Evolutionary conservation across 2,329 filamentous ascomycete genomes (phyloP), one percentile per base, ranked within the genome.

Genomic region (Pleoardoris graminearum): DNA sequence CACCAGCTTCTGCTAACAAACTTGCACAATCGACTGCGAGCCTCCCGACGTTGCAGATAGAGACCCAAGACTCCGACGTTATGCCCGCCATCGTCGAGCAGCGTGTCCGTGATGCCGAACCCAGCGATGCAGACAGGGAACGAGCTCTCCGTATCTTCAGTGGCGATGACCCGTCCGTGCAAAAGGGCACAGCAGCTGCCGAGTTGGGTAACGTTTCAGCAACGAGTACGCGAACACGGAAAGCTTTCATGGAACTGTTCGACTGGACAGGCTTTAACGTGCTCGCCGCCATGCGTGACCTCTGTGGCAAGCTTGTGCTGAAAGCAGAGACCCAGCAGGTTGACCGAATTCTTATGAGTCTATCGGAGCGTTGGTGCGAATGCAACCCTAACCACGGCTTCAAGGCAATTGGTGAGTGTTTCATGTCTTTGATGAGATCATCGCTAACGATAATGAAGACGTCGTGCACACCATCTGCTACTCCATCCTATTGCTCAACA

Each of bases 381-480:
- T 97, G 92, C 79, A 99, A 99, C 69, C 85, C 89, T 0, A 88
- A 86, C 37, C 91, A 99, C 73, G 92, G 93, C 12, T 99, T 97
- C 80, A 97, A 94, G 74, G 85, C 88, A 50, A 85, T 81, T 61
- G 90, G 90, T 92, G 80, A 76, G 85, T 73, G n/a, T 27, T 54
- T 39, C 17, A 50, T 3, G n/a, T 6, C 14, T 19, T 19, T 19
- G 30, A 23, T 42, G 17, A 39, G 16, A 39, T 30, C 46, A 49
- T 27, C 42, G 58, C 75, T 77, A 63, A 80, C 58, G 29, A 38
- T 8, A 5, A 19, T 27, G 7, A 66, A 89, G 93, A 97, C 76
- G 89, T 97, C 42, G 92, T 99, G 16, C 93, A 99, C 72, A 97
- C 92, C 21, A 95, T 97, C 58, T 95, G 91, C 75, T 99, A 97